Conservation (phyloP, 345 rosid genomes). For the Citrus mangshanensis region DNA sequence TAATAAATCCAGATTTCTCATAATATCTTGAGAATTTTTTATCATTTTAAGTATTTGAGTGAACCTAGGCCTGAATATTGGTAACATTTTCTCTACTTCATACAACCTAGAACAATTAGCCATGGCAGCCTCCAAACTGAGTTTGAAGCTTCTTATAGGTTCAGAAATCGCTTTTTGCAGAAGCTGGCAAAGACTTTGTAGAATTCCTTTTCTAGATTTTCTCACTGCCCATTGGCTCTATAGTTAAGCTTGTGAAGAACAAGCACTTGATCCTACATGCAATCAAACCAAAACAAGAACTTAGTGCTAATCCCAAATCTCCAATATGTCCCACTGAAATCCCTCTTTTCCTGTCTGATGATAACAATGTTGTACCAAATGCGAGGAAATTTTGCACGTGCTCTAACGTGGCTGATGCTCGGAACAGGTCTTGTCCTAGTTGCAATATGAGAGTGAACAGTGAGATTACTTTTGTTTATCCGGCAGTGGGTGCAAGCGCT, state of each 20-base stretch:
- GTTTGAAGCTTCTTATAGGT: constrained; percentile 10
- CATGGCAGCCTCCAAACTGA: not conserved
- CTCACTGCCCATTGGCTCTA: constrained; percentile 21
- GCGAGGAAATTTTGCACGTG: not conserved
- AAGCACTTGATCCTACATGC: not conserved
- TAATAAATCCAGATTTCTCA: too few relatives aligned
- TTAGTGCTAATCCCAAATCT: not conserved
- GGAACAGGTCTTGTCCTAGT: not conserved
- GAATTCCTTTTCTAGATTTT: constrained; percentile 9
- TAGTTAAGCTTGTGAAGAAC: not conserved
- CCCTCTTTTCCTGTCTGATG: not conserved
- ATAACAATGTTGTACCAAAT: not conserved
- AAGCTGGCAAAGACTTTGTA: constrained; percentile 30
- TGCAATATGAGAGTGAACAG: not conserved
- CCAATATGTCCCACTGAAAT: not conserved
- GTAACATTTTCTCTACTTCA: too few relatives aligned
- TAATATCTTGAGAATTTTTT: too few relatives aligned
- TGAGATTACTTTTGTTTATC: not conserved
- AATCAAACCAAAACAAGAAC: constrained; percentile 2
- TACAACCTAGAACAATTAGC: too few relatives aligned
- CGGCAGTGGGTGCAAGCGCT: not conserved
- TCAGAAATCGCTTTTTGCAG: constrained; percentile 19
- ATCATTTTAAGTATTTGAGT: too few relatives aligned
- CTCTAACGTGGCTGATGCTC: not conserved
- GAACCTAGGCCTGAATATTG: too few relatives aligned